A percentile compares a stretch with the other conserved stretches of the same genome.
Evolutionary conservation across 2,329 filamentous ascomycete genomes (phyloP).

Genomic region (Phialocephala subalpina): DNA sequence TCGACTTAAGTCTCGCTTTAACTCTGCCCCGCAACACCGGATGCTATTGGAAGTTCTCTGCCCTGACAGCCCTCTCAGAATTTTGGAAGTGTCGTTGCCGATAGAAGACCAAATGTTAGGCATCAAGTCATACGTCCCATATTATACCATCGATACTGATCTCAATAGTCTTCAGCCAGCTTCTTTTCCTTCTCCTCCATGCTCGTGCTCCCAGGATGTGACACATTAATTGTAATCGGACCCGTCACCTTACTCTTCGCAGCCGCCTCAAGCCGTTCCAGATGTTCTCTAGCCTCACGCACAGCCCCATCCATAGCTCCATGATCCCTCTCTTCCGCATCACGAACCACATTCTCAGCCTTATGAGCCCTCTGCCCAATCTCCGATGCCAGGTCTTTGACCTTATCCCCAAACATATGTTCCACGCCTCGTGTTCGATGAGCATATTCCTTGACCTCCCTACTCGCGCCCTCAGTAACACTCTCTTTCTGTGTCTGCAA

Average conservation of each 20-base stretch:
- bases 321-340: constrained; percentile 15
- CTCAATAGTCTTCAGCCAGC: constrained; percentile 3
- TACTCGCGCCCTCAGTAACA: constrained; percentile 1
- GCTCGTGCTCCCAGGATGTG: constrained; percentile 11
- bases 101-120: no score
- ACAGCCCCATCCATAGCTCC: neutral
- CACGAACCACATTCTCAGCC: constrained; percentile 11
- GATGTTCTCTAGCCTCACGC: neutral
- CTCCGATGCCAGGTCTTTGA: constrained; percentile 20
- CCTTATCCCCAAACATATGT: constrained; percentile 20
- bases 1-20: no score
- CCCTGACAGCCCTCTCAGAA: no score
- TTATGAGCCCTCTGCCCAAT: constrained; percentile 12
- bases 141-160: no score
- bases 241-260: constrained; percentile 8
- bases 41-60: no score
- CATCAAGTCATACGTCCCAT: no score
- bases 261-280: constrained; percentile 10
- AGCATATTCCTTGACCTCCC: constrained; percentile 12
- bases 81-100: no score
- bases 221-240: constrained; percentile 7
- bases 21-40: no score
- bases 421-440: constrained; percentile 8
- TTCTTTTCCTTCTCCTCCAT: neutral
- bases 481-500: constrained; percentile 14